Conservation (phyloP, 768 basidiomycete species). For the Clitopilus passeckerianus region DNA sequence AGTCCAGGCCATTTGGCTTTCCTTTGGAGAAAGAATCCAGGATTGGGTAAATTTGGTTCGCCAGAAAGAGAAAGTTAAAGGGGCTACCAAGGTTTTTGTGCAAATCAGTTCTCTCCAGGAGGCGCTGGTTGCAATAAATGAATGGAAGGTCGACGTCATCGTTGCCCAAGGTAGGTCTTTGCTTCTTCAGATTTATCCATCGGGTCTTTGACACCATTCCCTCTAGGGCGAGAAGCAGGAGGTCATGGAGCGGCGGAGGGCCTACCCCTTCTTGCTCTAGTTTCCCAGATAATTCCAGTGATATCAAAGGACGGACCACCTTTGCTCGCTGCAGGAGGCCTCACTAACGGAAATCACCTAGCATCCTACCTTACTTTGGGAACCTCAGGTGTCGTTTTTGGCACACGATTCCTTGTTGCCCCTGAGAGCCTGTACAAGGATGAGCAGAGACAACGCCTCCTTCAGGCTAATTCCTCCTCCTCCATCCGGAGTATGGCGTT, state of each 20-base stretch:
- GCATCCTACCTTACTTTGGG: slow-evolving; percentile 64
- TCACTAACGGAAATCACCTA: slow-evolving; percentile 60
- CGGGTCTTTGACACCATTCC: slow-evolving; percentile 4
- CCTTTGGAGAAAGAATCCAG: slow-evolving; percentile 57
- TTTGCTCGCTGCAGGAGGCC: slow-evolving; percentile 72
- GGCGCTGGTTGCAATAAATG: slow-evolving; percentile 51
- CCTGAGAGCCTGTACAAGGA: slow-evolving; percentile 58
- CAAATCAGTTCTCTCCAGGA: slow-evolving; percentile 60
- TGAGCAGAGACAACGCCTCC: slow-evolving; percentile 47
- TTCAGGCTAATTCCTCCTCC: slow-evolving; percentile 35
- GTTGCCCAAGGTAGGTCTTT: slow-evolving; percentile 64
- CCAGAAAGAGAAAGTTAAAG: slow-evolving; percentile 39
- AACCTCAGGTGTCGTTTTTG: slow-evolving; percentile 62
- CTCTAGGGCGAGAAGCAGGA: slow-evolving; percentile 70
- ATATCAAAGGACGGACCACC: slow-evolving; percentile 39
- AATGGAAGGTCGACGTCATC: slow-evolving; percentile 71
- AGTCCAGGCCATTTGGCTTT: slow-evolving; percentile 69
- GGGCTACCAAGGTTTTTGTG: slow-evolving; percentile 53
- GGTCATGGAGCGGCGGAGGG: slow-evolving; percentile 64
- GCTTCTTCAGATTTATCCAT: slow-evolving; percentile 3
- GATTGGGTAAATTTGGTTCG: slow-evolving; percentile 62
- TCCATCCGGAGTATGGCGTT: slow-evolving; percentile 62
- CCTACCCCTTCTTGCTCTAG: slow-evolving; percentile 54
- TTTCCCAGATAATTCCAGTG: slow-evolving; percentile 47
- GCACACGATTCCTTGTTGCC: slow-evolving; percentile 72